phyloP scores from a whole-genome alignment of 345 rosid species.

The Euphorbia pulcherrima region DNA sequence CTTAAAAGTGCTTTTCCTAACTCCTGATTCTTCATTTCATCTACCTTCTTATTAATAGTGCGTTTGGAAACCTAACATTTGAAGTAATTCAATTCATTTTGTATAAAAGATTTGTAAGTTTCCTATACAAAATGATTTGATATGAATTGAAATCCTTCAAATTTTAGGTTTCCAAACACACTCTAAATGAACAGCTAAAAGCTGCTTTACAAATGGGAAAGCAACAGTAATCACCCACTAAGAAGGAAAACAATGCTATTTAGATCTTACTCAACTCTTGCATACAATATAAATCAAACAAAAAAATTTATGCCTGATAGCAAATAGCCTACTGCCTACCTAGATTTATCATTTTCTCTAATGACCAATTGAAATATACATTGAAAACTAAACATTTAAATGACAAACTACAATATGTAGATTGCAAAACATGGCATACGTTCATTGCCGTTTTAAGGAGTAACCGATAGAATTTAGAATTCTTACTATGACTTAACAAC shows the following conservation, averaged over 20 bases:
- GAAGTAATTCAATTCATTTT: too few relatives aligned
- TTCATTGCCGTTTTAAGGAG: not conserved
- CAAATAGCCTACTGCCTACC: not conserved
- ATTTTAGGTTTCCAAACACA: too few relatives aligned
- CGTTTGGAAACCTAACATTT: too few relatives aligned
- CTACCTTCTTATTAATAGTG: too few relatives aligned
- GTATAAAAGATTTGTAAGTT: too few relatives aligned
- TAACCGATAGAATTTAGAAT: not conserved
- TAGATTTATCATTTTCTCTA: not conserved
- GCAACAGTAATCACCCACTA: too few relatives aligned
- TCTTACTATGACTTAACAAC: slow-evolving; percentile 3
- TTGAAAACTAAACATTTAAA: not conserved
- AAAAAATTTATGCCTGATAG: not conserved
- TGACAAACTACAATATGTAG: not conserved
- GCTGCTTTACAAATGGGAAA: too few relatives aligned
- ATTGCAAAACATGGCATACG: not conserved
- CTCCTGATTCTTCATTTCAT: too few relatives aligned
- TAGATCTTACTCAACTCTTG: not conserved
- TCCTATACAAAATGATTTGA: too few relatives aligned
- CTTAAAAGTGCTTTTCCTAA: too few relatives aligned
- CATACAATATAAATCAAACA: not conserved
- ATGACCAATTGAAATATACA: not conserved
- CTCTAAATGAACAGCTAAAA: too few relatives aligned
- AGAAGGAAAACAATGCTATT: not conserved
- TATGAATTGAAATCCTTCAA: too few relatives aligned